Evolutionary conservation across 129 eudicot species (phyloP).

Genomic region (Oenanthe sinensis): DNA sequence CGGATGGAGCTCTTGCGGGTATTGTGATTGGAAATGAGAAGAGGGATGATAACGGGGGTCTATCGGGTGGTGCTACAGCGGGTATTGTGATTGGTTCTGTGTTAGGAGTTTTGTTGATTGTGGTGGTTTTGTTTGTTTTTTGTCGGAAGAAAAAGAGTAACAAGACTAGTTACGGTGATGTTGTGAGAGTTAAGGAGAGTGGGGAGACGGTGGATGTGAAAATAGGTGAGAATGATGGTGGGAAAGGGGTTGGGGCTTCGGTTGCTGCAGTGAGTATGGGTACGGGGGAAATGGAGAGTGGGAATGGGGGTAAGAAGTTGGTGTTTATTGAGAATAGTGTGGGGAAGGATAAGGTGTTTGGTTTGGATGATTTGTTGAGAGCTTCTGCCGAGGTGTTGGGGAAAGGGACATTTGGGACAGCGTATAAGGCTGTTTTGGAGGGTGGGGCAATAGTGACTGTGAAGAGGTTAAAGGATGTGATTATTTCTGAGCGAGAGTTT

Average conservation of each 20-base stretch:
- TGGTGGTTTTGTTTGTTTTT: not conserved
- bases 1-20: slow-evolving; percentile 1
- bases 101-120: not conserved
- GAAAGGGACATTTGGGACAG: slow-evolving; percentile 7
- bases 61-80: slow-evolving; percentile 4
- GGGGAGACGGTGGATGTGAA: not conserved
- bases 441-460: not conserved
- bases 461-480: slow-evolving; percentile 5
- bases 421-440: slow-evolving; percentile 6
- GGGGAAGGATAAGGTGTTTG: slow-evolving; percentile 6
- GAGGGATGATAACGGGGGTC: not conserved
- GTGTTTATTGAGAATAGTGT: not conserved
- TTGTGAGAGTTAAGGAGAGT: slow-evolving; percentile 6
- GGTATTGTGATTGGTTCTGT: slow-evolving; percentile 5
- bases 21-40: not conserved
- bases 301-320: slow-evolving; percentile 3
- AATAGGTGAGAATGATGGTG: not conserved
- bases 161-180: slow-evolving; percentile 4
- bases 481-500: not conserved
- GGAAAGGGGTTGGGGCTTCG: not conserved
- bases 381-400: slow-evolving; percentile 8
- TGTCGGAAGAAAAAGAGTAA: not conserved
- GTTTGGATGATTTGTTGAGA: slow-evolving; percentile 5
- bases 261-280: not conserved
- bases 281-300: not conserved